Evolutionary conservation across 192 early-diverging fungal species (phyloP).

Genomic region (Thoreauomyces humboldtii): DNA sequence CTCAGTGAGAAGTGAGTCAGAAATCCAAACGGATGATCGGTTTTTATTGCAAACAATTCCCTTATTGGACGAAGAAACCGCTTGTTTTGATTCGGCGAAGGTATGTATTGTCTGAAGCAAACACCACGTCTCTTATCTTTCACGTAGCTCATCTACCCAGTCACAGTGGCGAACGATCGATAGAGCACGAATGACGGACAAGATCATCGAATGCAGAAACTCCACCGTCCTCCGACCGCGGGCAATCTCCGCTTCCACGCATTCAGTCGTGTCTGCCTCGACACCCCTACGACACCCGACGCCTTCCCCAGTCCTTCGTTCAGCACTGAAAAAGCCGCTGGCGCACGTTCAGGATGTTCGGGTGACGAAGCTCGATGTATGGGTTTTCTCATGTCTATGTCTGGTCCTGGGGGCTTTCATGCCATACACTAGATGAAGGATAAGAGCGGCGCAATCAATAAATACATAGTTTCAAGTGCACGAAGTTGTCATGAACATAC

Average conservation of each 20-base stretch:
- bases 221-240: constrained; percentile 2
- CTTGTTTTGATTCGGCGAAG: constrained; percentile 47
- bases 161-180: constrained; percentile 21
- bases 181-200: constrained; percentile 15
- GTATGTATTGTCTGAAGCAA: constrained; percentile 32
- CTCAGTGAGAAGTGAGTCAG: constrained; percentile 36
- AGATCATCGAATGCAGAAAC: constrained; percentile 18
- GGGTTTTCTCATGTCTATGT: constrained; percentile 16
- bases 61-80: constrained; percentile 43
- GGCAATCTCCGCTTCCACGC: constrained; percentile 1
- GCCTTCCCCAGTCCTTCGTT: background rate
- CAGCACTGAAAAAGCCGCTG: too few species aligned
- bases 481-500: too few species aligned
- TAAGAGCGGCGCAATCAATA: too few species aligned
- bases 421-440: constrained; percentile 1
- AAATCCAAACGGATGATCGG: constrained; percentile 46
- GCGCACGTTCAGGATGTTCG: too few species aligned
- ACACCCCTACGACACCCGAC: background rate
- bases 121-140: constrained; percentile 1
- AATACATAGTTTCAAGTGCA: too few species aligned
- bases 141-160: background rate
- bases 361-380: constrained; percentile 12
- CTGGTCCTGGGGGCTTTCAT: constrained; percentile 20
- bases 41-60: constrained; percentile 59
- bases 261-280: background rate